Conservation (phyloP, 2,329 filamentous ascomycete species). For the Hyphodiscus sp. region DNA sequence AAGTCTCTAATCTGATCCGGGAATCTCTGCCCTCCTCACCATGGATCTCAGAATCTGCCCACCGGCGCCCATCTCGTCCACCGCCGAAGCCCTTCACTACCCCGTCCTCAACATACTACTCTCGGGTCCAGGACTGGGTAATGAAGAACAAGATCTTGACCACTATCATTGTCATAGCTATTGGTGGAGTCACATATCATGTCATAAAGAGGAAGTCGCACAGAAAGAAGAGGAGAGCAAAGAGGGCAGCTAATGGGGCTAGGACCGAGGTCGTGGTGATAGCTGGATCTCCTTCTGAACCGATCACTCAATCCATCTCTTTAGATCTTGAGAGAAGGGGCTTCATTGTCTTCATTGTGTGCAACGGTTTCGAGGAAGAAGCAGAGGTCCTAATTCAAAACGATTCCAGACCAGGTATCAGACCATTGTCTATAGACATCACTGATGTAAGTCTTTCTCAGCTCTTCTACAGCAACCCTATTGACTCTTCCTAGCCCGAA, state of each 20-base stretch:
- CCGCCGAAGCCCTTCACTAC: constrained; percentile 26
- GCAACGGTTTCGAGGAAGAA: constrained; percentile 80
- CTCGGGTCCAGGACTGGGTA: constrained; percentile 65
- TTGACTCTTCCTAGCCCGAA: constrained; percentile 47
- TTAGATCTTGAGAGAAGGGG: constrained; percentile 85
- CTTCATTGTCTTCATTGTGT: constrained; percentile 89
- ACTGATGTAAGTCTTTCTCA: constrained; percentile 56
- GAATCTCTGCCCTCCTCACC: constrained; percentile 58
- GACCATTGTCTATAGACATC: constrained; percentile 75
- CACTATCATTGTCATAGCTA: constrained; percentile 62
- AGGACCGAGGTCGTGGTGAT: constrained; percentile 82
- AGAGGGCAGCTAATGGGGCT: constrained; percentile 73
- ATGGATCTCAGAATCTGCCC: constrained; percentile 68
- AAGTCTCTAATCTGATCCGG: constrained; percentile 63
- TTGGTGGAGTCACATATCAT: constrained; percentile 55
- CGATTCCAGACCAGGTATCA: constrained; percentile 74
- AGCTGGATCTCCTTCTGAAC: constrained; percentile 79
- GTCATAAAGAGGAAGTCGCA: constrained; percentile 48
- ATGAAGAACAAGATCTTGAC: constrained; percentile 65
- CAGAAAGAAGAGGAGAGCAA: constrained; percentile 61
- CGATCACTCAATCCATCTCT: constrained; percentile 75
- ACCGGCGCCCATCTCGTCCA: constrained; percentile 47
- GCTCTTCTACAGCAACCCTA: background rate
- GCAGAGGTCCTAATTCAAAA: constrained; percentile 75
- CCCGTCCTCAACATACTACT: constrained; percentile 33